A percentile compares a stretch with the other conserved stretches of the same genome.
Evolutionary conservation across 2,329 filamentous ascomycete species (phyloP).

Genomic region (Emydomyces testavorans): DNA sequence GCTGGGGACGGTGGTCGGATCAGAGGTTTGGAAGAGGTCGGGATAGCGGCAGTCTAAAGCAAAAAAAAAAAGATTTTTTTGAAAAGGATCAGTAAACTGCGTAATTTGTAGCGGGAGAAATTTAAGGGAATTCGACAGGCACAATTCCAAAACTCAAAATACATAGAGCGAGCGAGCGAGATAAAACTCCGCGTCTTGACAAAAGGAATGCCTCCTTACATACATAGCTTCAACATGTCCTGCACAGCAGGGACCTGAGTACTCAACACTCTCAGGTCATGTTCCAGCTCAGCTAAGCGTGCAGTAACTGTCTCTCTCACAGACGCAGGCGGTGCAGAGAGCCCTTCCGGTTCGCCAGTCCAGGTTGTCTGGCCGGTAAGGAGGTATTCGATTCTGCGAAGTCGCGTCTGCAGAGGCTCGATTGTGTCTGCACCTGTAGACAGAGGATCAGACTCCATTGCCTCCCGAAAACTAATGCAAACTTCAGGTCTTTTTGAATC

Average conservation of each 20-base stretch:
- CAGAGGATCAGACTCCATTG: too few relatives aligned
- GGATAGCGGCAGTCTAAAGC: slow-evolving; percentile 24
- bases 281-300: slow-evolving; percentile 31
- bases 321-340: slow-evolving; percentile 13
- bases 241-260: slow-evolving; percentile 30
- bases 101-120: too few relatives aligned
- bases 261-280: slow-evolving; percentile 30
- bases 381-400: slow-evolving; percentile 36
- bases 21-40: slow-evolving; percentile 31
- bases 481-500: too few relatives aligned
- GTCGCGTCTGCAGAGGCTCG: slow-evolving; percentile 35
- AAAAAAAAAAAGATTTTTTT: slow-evolving; percentile 15
- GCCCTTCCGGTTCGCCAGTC: slow-evolving; percentile 27
- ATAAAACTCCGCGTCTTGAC: neutral
- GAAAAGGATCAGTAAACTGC: slow-evolving; percentile 13
- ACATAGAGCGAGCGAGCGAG: neutral
- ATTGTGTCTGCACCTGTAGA: slow-evolving; percentile 31
- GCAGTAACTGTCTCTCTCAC: slow-evolving; percentile 30
- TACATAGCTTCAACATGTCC: slow-evolving; percentile 36
- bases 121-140: too few relatives aligned
- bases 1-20: slow-evolving; percentile 26
- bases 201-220: slow-evolving; percentile 3
- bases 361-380: slow-evolving; percentile 34
- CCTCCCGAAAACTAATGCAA: too few relatives aligned
- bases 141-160: too few relatives aligned